Evolutionary conservation across 163 green algal genomes (phyloP).

Genomic region (Chloromonas sp.): DNA sequence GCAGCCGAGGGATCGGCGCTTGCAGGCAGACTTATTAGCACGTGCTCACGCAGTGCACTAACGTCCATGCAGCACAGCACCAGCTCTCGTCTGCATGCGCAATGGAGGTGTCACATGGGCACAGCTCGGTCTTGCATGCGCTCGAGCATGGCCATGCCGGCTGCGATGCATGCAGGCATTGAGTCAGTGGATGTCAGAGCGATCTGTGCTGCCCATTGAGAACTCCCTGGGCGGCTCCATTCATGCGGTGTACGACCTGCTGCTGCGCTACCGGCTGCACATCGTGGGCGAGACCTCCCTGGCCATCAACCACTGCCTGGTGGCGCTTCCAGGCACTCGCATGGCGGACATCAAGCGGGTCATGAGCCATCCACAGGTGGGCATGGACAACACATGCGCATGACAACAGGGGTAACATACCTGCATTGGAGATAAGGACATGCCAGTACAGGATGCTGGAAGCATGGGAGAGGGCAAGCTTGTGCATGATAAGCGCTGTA

Average conservation of each 20-base stretch:
- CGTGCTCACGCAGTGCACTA: no score
- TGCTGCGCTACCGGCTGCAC: slow-evolving; percentile 87
- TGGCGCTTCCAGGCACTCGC: slow-evolving; percentile 79
- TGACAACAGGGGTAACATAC: no score
- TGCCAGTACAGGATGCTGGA: no score
- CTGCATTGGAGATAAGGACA: no score
- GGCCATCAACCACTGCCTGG: slow-evolving; percentile 87
- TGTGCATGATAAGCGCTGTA: no score
- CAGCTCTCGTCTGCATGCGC: no score
- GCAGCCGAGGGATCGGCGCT: no score
- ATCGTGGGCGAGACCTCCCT: slow-evolving; percentile 84
- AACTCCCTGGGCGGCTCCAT: slow-evolving; percentile 94
- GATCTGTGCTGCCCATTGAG: slow-evolving; percentile 93
- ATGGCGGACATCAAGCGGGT: slow-evolving; percentile 74
- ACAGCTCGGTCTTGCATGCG: background rate
- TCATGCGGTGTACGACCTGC: slow-evolving; percentile 88
- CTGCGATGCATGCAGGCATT: slow-evolving; percentile 43
- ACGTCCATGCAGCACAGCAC: no score
- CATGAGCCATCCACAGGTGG: slow-evolving; percentile 85
- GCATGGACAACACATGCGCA: background rate
- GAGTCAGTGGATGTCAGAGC: slow-evolving; percentile 81
- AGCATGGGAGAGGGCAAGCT: no score
- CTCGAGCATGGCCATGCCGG: background rate
- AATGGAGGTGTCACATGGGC: no score
- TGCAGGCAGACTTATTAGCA: no score